Evolutionary conservation across 192 early-diverging fungal species (phyloP).

Genomic region (Lunasporangiospora selenospora): DNA sequence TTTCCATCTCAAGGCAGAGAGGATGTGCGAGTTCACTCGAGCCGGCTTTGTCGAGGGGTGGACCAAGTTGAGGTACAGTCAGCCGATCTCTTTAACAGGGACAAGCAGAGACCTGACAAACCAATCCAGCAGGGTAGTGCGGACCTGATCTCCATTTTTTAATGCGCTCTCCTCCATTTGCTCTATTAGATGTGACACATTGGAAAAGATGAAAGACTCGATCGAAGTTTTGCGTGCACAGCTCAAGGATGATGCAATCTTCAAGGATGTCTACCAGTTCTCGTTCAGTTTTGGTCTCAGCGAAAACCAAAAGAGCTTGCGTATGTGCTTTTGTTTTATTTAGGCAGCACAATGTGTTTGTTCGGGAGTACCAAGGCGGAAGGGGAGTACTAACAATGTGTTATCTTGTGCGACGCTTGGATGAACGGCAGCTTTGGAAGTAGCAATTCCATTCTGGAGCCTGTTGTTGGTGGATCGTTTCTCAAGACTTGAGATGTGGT

Average conservation of each 20-base stretch:
- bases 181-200: conserved; percentile 62
- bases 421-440: conserved; percentile 76
- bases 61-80: conserved; percentile 58
- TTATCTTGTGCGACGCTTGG: too few relatives aligned
- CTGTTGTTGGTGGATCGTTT: conserved; percentile 68
- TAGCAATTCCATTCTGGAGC: conserved; percentile 78
- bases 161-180: conserved; percentile 7
- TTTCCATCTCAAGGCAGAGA: conserved; percentile 69
- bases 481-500: conserved; percentile 70
- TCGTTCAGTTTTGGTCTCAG: conserved; percentile 76
- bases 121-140: too few relatives aligned
- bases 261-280: conserved; percentile 78
- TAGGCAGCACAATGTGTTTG: conserved; percentile 1
- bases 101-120: not conserved
- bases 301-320: conserved; percentile 78
- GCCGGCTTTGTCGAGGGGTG: conserved; percentile 79
- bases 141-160: too few relatives aligned
- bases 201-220: conserved; percentile 67
- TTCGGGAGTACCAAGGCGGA: too few relatives aligned
- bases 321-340: conserved; percentile 45
- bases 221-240: conserved; percentile 58
- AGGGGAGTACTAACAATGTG: too few relatives aligned
- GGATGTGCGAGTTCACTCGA: conserved; percentile 78
- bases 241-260: conserved; percentile 60
- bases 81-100: not conserved